These are phyloP conservation scores for Botrytis pseudocinerea DNA, from an alignment of 2,329 filamentous ascomycete genomes.

Conservation along the genomic window DNA sequence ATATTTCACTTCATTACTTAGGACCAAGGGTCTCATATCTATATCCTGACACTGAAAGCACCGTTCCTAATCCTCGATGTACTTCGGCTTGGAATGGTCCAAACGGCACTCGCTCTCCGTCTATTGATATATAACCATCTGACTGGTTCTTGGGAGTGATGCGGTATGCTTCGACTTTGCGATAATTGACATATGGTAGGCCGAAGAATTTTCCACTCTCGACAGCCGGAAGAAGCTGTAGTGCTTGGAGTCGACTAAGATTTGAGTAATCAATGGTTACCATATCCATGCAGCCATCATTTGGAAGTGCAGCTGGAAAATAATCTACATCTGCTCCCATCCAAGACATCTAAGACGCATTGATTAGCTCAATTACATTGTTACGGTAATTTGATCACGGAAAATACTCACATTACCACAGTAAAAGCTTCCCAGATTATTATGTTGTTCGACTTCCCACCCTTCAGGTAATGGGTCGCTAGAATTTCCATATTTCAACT, in stretches of 20 bases:
- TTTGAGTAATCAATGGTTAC: conserved; percentile 71
- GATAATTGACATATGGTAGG: conserved; percentile 70
- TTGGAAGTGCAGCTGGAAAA: conserved; percentile 77
- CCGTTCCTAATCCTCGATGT: conserved; percentile 74
- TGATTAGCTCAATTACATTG: not conserved
- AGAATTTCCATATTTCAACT: conserved; percentile 74
- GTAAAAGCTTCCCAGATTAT: conserved; percentile 86
- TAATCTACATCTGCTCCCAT: conserved; percentile 84
- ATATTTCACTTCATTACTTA: not conserved
- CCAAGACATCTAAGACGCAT: conserved; percentile 65
- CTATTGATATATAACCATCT: conserved; percentile 84
- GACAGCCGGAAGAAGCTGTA: conserved; percentile 68
- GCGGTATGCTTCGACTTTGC: conserved; percentile 79
- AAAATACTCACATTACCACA: conserved; percentile 72
- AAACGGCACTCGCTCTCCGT: conserved; percentile 83
- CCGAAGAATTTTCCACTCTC: conserved; percentile 75
- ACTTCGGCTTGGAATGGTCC: conserved; percentile 87
- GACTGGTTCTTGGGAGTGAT: conserved; percentile 70
- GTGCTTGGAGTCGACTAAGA: conserved; percentile 62
- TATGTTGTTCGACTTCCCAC: conserved; percentile 70
- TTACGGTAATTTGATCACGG: not conserved
- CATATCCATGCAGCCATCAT: conserved; percentile 81
- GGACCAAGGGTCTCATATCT: conserved; percentile 20
- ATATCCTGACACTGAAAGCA: conserved; percentile 41
- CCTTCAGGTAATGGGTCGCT: conserved; percentile 70